Conservation (phyloP, 2,329 filamentous ascomycete species). For the Calcarisporium arbuscula region DNA sequence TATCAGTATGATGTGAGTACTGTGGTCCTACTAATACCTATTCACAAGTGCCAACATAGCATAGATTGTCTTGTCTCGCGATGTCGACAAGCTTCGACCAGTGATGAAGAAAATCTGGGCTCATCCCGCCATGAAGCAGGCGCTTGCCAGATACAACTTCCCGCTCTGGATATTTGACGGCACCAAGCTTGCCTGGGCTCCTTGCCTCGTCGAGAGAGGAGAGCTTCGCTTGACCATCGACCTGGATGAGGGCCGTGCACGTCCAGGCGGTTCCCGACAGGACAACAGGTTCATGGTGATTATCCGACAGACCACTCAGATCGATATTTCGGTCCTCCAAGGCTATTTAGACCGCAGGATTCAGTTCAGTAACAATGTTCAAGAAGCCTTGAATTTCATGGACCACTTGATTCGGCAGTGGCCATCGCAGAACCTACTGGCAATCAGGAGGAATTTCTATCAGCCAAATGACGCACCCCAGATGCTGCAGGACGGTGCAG, state of each 20-base stretch:
- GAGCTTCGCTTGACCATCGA: constrained; percentile 59
- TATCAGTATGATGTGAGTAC: constrained; percentile 81
- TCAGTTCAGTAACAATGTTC: constrained; percentile 58
- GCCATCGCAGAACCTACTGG: constrained; percentile 60
- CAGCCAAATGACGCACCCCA: constrained; percentile 40
- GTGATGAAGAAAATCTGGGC: constrained; percentile 74
- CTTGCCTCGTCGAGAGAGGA: constrained; percentile 32
- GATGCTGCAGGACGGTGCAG: constrained; percentile 47
- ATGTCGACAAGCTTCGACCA: constrained; percentile 52
- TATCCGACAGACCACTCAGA: constrained; percentile 57
- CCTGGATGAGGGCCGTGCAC: constrained; percentile 59
- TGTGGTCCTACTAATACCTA: too few species aligned
- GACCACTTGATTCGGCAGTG: constrained; percentile 81
- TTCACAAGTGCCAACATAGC: constrained; percentile 2
- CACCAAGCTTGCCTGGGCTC: constrained; percentile 74
- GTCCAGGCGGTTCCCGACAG: constrained; percentile 24
- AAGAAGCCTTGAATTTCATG: constrained; percentile 82
- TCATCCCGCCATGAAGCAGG: constrained; percentile 50
- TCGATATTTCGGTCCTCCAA: constrained; percentile 61
- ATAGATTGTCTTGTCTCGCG: constrained; percentile 60
- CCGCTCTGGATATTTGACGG: constrained; percentile 70
- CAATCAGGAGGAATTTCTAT: constrained; percentile 83
- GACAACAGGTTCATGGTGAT: constrained; percentile 52
- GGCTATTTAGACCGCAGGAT: constrained; percentile 58
- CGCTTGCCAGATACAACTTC: constrained; percentile 40